phyloP scores from a whole-genome alignment of 805 yeast species.

The Yamadazyma phyllophila region DNA sequence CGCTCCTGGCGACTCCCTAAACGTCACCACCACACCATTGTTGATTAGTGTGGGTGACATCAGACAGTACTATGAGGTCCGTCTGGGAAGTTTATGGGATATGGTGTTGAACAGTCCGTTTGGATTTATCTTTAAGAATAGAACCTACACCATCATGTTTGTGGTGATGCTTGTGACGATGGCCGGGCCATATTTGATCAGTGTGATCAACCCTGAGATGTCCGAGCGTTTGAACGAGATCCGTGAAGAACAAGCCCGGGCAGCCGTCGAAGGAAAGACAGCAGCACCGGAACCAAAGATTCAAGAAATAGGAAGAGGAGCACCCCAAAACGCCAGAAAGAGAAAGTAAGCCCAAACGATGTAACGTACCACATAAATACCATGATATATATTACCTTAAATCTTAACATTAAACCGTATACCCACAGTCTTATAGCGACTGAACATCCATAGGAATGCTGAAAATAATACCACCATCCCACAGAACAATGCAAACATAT shows the following conservation, averaged over 20 bases:
- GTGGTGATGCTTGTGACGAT: conserved; percentile 25
- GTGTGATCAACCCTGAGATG: conserved; percentile 34
- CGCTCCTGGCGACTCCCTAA: neutral
- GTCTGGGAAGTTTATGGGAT: conserved; percentile 28
- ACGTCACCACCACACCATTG: neutral
- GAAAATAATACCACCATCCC: conserved; percentile 28
- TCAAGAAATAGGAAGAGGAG: neutral
- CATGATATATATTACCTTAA: conserved; percentile 6
- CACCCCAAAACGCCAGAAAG: neutral
- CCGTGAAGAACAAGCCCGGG: conserved; percentile 12
- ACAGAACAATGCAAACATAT: conserved; percentile 32
- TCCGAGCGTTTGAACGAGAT: conserved; percentile 29
- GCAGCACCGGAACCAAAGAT: neutral
- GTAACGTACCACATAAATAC: neutral
- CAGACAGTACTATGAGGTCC: conserved; percentile 34
- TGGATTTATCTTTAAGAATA: conserved; percentile 39
- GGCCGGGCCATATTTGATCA: conserved; percentile 31
- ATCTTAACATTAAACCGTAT: conserved; percentile 21
- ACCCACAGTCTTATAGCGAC: conserved; percentile 34
- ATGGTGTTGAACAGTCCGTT: conserved; percentile 40
- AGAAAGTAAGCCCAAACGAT: conserved; percentile 1
- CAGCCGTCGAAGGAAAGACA: neutral
- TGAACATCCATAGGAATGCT: conserved; percentile 25
- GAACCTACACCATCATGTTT: conserved; percentile 34
- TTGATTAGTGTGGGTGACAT: conserved; percentile 14